phyloP scores from a whole-genome alignment of 352 stramenopile genomes.

The Pilasporangium apinafurcum region DNA sequence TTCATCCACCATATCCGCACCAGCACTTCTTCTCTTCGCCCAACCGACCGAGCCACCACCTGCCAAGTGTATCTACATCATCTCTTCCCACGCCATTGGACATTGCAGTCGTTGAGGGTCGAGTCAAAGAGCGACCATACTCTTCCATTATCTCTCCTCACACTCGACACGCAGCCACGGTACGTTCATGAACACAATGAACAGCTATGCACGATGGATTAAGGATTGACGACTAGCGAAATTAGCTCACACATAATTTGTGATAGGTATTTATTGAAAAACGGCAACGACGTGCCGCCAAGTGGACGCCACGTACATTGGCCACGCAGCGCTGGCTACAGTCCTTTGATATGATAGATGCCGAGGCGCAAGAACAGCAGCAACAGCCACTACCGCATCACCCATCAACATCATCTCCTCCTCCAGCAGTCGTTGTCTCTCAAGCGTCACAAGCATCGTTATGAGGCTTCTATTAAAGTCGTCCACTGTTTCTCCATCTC shows the following conservation, averaged over 20 bases:
- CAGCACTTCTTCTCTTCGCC: too few species aligned
- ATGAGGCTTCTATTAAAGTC: too few species aligned
- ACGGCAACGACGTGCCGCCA: slow-evolving; percentile 32
- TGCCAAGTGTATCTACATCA: not conserved
- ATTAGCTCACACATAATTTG: not conserved
- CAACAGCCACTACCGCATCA: not conserved
- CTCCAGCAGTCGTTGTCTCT: too few species aligned
- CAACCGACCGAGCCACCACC: not conserved
- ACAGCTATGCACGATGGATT: too few species aligned
- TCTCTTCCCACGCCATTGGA: slow-evolving; percentile 8
- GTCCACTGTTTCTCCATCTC: too few species aligned
- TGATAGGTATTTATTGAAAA: slow-evolving; percentile 64
- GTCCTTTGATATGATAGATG: slow-evolving; percentile 20
- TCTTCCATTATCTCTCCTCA: slow-evolving; percentile 33
- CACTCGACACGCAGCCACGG: slow-evolving; percentile 42
- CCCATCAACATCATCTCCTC: not conserved
- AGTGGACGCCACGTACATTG: slow-evolving; percentile 50
- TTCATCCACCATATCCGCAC: not conserved
- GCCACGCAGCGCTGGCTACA: slow-evolving; percentile 62
- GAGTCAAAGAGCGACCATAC: not conserved
- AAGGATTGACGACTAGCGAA: too few species aligned
- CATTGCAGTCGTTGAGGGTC: slow-evolving; percentile 17
- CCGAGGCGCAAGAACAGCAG: not conserved
- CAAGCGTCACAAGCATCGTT: too few species aligned
- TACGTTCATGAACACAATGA: too few species aligned